Conservation (phyloP, 768 basidiomycete genomes). For the Nevesoporus exiguus region DNA sequence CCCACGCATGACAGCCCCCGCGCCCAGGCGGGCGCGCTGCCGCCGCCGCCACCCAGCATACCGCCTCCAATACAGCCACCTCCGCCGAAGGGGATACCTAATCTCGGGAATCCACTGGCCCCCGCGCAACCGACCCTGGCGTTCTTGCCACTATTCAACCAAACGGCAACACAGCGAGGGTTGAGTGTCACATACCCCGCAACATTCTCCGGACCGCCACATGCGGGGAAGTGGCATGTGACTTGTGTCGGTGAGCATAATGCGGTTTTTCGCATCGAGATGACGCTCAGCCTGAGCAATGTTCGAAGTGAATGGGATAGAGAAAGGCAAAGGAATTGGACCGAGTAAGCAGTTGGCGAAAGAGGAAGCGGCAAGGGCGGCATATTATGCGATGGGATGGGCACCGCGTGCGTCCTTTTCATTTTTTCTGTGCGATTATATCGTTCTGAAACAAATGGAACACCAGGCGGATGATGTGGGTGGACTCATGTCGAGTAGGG, state of each 20-base stretch:
- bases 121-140: constrained; percentile 62
- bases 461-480: constrained; percentile 22
- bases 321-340: constrained; percentile 63
- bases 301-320: constrained; percentile 61
- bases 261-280: neutral
- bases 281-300: constrained; percentile 3
- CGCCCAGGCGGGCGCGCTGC: too few species aligned
- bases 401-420: constrained; percentile 37
- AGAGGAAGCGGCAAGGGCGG: constrained; percentile 70
- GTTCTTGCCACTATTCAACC: constrained; percentile 72
- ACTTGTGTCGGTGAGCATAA: constrained; percentile 60
- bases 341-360: constrained; percentile 73
- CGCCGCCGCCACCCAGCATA: too few species aligned
- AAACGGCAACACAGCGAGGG: constrained; percentile 64
- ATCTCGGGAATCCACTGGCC: constrained; percentile 51
- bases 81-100: constrained; percentile 31
- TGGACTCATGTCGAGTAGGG: neutral
- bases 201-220: constrained; percentile 59
- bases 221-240: constrained; percentile 65
- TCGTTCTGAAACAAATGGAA: neutral
- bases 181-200: constrained; percentile 60
- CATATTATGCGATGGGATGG: constrained; percentile 77
- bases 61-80: constrained; percentile 37
- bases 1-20: too few species aligned
- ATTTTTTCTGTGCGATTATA: neutral